These are phyloP conservation scores for Claviceps lovelessii DNA, from an alignment of 2,329 filamentous ascomycete species.

Conservation along the genomic window DNA sequence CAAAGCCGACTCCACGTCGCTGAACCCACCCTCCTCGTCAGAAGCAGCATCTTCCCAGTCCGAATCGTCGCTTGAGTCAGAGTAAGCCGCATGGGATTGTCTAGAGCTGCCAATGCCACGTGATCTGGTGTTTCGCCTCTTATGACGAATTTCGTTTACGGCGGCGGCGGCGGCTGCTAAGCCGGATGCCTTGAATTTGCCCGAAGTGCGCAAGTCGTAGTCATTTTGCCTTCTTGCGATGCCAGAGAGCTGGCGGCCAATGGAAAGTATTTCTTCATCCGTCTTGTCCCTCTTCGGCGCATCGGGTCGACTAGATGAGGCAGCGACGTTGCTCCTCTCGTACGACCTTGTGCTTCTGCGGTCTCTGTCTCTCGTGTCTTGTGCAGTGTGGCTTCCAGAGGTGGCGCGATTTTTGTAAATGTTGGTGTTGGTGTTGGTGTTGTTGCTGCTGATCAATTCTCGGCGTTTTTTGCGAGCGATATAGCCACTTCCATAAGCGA, in stretches of 20 bases:
- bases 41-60: slow-evolving; percentile 46
- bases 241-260: slow-evolving; percentile 40
- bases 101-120: slow-evolving; percentile 29
- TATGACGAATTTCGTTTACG: slow-evolving; percentile 27
- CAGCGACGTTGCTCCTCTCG: not conserved
- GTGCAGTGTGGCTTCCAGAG: slow-evolving; percentile 1
- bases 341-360: not conserved
- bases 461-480: slow-evolving; percentile 26
- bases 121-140: slow-evolving; percentile 19
- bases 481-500: slow-evolving; percentile 52
- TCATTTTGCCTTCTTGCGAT: slow-evolving; percentile 37
- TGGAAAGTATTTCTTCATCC: slow-evolving; percentile 42
- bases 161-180: slow-evolving; percentile 26
- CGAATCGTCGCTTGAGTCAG: slow-evolving; percentile 27
- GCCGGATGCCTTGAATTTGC: slow-evolving; percentile 12
- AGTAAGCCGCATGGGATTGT: slow-evolving; percentile 17
- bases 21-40: slow-evolving; percentile 26
- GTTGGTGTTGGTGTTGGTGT: too few species aligned
- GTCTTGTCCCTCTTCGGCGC: slow-evolving; percentile 24
- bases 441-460: slow-evolving; percentile 8
- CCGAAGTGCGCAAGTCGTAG: slow-evolving; percentile 31
- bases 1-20: slow-evolving; percentile 26
- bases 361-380: not conserved
- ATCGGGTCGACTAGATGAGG: not conserved
- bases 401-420: not conserved